Base-by-base conservation (phyloP, 2,329 filamentous ascomycete genomes). In the Diaporthe ilicicola region DNA sequence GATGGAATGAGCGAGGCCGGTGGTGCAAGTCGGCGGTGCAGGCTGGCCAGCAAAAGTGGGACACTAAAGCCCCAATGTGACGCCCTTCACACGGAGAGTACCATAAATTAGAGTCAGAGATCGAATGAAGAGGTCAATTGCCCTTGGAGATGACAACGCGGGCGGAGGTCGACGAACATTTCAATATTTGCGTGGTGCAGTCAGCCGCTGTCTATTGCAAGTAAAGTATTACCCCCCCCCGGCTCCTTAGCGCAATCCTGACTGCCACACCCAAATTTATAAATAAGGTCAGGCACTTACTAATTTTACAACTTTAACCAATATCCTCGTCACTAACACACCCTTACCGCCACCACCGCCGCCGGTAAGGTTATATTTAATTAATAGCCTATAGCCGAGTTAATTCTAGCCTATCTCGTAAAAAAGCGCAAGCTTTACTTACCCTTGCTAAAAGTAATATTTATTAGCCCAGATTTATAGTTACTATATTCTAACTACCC, bases 121-220 rank as follows among this genome's bases (percentile, higher is more conserved):
- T 64, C 42, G 27, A 24, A 17, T 24, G 2, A 8, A 50, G 9
- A 37, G 24, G 27, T 42, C 27, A 50, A 24, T 50, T 29, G 24
- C 29, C 22, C 42, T 24, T 48, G 12, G 42, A 24, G 37, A 44
- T 12, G 19, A 48, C 13, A 62, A 42, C 29, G 27, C 15, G 42
- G 42, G 42, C 27, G n/a, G 59, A 48, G 6, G 42, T 46, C 22
- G 59, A 22, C 13, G 39, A 48, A 62, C 42, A 37, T 48, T 62
- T 62, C 59, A 62, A 62, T 62, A 42, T 62, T 62, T 62, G 59
- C 42, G 55, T 48, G 42, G 29, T 64, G 44, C 44, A 50, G 59
- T 64, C 59, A 64, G 59, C 59, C 29, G 44, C 42, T 19, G 9
- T 9, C n/a, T n/a, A n/a, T n/a, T n/a, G n/a, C n/a, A n/a, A n/a